These are phyloP conservation scores for Botrytis medusae DNA, from an alignment of 2,329 filamentous ascomycete species.

Conservation along the genomic window DNA sequence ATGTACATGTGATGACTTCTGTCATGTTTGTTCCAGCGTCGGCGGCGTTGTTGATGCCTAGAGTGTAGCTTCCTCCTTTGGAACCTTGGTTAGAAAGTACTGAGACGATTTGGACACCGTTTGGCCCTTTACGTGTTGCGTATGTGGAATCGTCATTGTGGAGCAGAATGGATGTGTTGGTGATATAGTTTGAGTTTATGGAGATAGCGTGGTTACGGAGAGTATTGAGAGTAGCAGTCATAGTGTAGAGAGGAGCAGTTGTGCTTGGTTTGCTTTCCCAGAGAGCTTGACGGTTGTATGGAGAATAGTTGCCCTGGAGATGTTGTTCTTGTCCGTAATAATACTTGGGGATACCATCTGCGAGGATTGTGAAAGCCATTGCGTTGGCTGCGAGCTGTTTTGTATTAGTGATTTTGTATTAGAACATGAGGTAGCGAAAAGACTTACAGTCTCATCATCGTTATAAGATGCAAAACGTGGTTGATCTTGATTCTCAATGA, in stretches of 20 bases:
- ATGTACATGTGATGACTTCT: constrained; percentile 24
- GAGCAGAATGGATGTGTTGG: constrained; percentile 20
- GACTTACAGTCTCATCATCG: constrained; percentile 25
- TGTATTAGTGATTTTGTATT: not conserved
- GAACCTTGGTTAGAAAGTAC: constrained; percentile 44
- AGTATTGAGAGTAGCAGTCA: constrained; percentile 36
- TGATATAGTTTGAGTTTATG: constrained; percentile 22
- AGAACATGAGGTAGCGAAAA: not conserved
- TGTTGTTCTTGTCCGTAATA: constrained; percentile 57
- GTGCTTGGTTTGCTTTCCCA: constrained; percentile 45
- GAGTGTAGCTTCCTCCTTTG: constrained; percentile 13
- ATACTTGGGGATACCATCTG: constrained; percentile 52
- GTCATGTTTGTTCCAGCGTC: constrained; percentile 23
- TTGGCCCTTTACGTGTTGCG: constrained; percentile 27
- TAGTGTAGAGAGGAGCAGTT: constrained; percentile 41
- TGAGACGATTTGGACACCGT: constrained; percentile 27
- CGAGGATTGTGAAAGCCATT: constrained; percentile 49
- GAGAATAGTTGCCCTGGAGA: constrained; percentile 43
- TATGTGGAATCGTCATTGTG: constrained; percentile 26
- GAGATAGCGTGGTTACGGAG: constrained; percentile 27
- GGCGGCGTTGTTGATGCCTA: constrained; percentile 16
- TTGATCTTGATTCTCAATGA: constrained; percentile 46
- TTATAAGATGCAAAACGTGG: constrained; percentile 42
- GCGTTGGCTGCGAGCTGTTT: constrained; percentile 46
- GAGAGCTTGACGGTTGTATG: constrained; percentile 46